phyloP scores from a whole-genome alignment of 2,329 filamentous ascomycete species.

The Rhynchosporium agropyri region DNA sequence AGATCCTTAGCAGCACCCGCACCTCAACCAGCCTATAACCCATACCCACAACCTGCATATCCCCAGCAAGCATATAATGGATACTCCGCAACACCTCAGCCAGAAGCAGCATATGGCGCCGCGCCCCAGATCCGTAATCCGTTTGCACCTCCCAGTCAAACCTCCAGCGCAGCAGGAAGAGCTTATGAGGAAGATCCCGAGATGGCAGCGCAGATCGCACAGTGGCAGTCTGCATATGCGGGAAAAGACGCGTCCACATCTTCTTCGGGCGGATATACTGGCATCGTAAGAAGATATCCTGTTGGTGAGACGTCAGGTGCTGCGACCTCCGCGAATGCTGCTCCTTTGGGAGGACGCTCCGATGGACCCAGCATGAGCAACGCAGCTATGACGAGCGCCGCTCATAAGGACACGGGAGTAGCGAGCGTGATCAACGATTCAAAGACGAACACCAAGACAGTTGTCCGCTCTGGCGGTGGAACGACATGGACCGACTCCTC shows the following conservation, averaged over 20 bases:
- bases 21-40: slow-evolving; percentile 32
- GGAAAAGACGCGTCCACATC: slow-evolving; percentile 56
- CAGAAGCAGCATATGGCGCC: slow-evolving; percentile 49
- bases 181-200: slow-evolving; percentile 68
- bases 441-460: slow-evolving; percentile 76
- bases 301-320: slow-evolving; percentile 49
- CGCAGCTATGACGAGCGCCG: slow-evolving; percentile 57
- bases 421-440: slow-evolving; percentile 46
- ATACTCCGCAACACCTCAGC: slow-evolving; percentile 31
- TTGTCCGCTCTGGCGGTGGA: slow-evolving; percentile 84
- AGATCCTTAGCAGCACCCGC: slow-evolving; percentile 54
- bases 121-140: slow-evolving; percentile 78
- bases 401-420: slow-evolving; percentile 51
- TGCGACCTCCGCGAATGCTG: slow-evolving; percentile 49
- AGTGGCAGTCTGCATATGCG: slow-evolving; percentile 91
- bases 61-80: slow-evolving; percentile 33
- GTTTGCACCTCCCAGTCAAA: slow-evolving; percentile 62
- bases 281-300: slow-evolving; percentile 41
- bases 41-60: slow-evolving; percentile 30
- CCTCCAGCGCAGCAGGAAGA: slow-evolving; percentile 41
- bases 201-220: slow-evolving; percentile 86
- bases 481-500: slow-evolving; percentile 89
- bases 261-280: slow-evolving; percentile 39
- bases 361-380: slow-evolving; percentile 75
- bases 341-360: slow-evolving; percentile 44